Evolutionary conservation across 495 filamentous ascomycete genomes (phyloP).

Genomic region (Aspergillus baeticus): DNA sequence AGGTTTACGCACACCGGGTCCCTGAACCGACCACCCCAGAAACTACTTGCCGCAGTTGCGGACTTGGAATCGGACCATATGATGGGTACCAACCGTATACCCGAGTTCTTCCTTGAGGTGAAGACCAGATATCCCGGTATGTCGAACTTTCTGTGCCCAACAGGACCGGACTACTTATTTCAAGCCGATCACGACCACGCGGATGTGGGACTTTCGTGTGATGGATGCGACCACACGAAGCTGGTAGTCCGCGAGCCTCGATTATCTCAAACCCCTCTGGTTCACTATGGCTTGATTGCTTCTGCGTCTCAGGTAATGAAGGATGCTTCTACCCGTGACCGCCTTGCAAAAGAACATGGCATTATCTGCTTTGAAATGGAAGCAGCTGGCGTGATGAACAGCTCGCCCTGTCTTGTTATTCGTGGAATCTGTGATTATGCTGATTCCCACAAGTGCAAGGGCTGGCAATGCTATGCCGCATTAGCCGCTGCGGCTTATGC

Average conservation of each 20-base stretch:
- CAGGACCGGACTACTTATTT: neutral
- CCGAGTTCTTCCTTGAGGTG: neutral
- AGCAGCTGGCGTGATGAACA: constrained; percentile 40
- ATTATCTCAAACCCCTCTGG: neutral
- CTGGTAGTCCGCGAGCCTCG: constrained; percentile 10
- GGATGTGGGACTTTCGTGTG: constrained; percentile 7
- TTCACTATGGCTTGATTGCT: constrained; percentile 23
- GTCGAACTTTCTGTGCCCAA: neutral
- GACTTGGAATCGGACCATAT: constrained; percentile 2
- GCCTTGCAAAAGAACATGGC: constrained; percentile 16
- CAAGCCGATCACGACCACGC: neutral
- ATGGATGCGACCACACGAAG: constrained; percentile 15
- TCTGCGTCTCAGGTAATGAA: constrained; percentile 23
- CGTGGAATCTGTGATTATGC: constrained; percentile 37
- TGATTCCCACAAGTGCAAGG: constrained; percentile 37
- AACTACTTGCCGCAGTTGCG: constrained; percentile 19
- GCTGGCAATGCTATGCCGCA: constrained; percentile 30
- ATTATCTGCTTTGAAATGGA: constrained; percentile 50
- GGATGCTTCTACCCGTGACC: constrained; percentile 9
- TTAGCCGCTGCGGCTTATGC: constrained; percentile 32
- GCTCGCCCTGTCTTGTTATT: constrained; percentile 29
- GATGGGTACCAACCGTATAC: neutral
- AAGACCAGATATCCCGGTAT: neutral
- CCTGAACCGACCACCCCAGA: constrained; percentile 31
- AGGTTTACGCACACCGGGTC: constrained; percentile 33